A percentile compares a stretch with the other conserved stretches of the same genome.
phyloP scores from a whole-genome alignment of 768 basidiomycete genomes.

The Kwoniella sp. region DNA sequence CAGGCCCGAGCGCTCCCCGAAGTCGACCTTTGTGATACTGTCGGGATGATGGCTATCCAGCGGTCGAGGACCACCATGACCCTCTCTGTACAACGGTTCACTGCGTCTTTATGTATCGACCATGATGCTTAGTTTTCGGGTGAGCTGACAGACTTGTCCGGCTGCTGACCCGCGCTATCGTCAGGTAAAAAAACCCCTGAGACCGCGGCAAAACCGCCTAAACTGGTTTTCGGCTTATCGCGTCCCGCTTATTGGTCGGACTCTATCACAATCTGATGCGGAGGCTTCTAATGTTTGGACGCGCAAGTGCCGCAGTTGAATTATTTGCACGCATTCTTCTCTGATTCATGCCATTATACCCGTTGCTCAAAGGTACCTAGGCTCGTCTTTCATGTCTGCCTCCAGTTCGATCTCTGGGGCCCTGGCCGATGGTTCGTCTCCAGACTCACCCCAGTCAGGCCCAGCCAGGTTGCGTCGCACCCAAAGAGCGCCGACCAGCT shows the following conservation, averaged over 20 bases:
- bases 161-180: neutral
- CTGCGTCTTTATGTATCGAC: too few relatives aligned
- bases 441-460: neutral
- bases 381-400: neutral
- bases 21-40: too few relatives aligned
- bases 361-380: too few relatives aligned
- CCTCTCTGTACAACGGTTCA: too few relatives aligned
- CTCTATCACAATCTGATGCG: neutral
- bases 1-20: too few relatives aligned
- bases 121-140: too few relatives aligned
- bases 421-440: neutral
- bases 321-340: too few relatives aligned
- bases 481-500: neutral
- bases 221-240: neutral
- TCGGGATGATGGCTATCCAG: too few relatives aligned
- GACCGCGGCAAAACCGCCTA: neutral
- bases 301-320: neutral
- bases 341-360: too few relatives aligned
- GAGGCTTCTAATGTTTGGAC: neutral
- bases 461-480: neutral
- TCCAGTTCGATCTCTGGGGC: neutral
- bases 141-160: too few relatives aligned
- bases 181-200: neutral
- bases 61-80: too few relatives aligned
- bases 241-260: neutral